These are phyloP conservation scores for Phytophthora sp. DNA, from an alignment of 352 stramenopile species.

Conservation along the genomic window DNA sequence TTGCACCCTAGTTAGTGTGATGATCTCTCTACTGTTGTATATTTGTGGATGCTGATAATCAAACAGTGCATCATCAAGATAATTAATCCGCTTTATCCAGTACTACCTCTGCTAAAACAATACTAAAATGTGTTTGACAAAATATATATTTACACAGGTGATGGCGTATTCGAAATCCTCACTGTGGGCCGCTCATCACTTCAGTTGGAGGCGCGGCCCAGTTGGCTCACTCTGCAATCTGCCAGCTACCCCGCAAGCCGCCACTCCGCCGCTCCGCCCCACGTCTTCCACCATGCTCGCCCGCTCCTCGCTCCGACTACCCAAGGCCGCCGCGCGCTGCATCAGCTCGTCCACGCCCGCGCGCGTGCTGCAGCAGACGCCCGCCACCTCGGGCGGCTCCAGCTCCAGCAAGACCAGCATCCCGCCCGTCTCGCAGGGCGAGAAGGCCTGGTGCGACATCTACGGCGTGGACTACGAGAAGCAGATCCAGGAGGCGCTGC, in stretches of 20 bases:
- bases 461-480: slow-evolving; percentile 81
- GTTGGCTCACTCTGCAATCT: slow-evolving; percentile 37
- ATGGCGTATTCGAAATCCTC: slow-evolving; percentile 22
- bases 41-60: neutral
- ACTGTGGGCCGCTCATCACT: slow-evolving; percentile 15
- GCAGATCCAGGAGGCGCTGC: slow-evolving; percentile 63
- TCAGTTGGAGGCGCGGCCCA: neutral
- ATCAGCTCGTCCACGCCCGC: slow-evolving; percentile 39
- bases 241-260: slow-evolving; percentile 2
- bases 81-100: too few species aligned
- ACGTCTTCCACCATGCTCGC: slow-evolving; percentile 30
- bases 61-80: too few species aligned
- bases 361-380: slow-evolving; percentile 46
- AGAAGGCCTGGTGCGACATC: slow-evolving; percentile 78
- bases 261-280: neutral
- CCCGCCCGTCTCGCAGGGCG: slow-evolving; percentile 45
- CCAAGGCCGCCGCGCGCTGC: slow-evolving; percentile 29
- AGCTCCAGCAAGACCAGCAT: slow-evolving; percentile 15
- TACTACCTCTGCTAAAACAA: neutral
- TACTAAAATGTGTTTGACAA: neutral
- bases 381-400: slow-evolving; percentile 10
- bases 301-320: slow-evolving; percentile 31
- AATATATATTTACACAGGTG: neutral
- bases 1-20: neutral
- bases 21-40: neutral